Evolutionary conservation across 1,139 yeast genomes (phyloP), one percentile per base, ranked within the genome.

Genomic region (Geotrichum klebahnii): DNA sequence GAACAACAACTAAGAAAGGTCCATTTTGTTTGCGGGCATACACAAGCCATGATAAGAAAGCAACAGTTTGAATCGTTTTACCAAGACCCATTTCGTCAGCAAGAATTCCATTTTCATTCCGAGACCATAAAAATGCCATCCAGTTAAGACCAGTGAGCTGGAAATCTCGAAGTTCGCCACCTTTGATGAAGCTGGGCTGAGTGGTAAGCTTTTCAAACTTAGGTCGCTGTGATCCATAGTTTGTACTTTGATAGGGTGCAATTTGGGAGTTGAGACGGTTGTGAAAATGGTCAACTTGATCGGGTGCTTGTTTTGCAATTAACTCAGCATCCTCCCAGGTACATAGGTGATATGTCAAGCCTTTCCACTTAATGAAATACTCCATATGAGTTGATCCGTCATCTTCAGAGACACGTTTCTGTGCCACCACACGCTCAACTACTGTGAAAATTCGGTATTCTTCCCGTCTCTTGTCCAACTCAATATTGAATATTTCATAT

Each of bases 31-130:
- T 78, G 58, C 81, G 81, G 53, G 83, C 74, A 61, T 86, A 87
- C 57, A 97, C 75, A 53, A 92, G 72, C 65, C 86, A 89, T 0
- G 96, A 97, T 50, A 92, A 71, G 61, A 92, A 90, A 9, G 55
- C 49, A 40, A 53, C 50, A 2, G 55, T 53, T 42, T 53, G 55
- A 16, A 53, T 26, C 1, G 98, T 92, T 64, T 92, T 92, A 55
- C 98, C 98, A 51, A 92, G 75, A 2, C 98, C 98, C 98, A 92
- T 92, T 68, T 92, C 98, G 68, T 92, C 98, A 5, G 98, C 98
- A 51, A 92, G 74, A 48, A 92, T 90, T 39, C 97, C 97, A 1
- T 94, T 82, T 50, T 90, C 74, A 59, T 82, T 80, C 68, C 89
- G 86, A 59, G 85, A 89, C 61, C 84, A 81, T 50, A 90, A 70